These are phyloP conservation scores for Rostrohypoxylon terebratum DNA, from an alignment of 495 filamentous ascomycete species.

Conservation along the genomic window DNA sequence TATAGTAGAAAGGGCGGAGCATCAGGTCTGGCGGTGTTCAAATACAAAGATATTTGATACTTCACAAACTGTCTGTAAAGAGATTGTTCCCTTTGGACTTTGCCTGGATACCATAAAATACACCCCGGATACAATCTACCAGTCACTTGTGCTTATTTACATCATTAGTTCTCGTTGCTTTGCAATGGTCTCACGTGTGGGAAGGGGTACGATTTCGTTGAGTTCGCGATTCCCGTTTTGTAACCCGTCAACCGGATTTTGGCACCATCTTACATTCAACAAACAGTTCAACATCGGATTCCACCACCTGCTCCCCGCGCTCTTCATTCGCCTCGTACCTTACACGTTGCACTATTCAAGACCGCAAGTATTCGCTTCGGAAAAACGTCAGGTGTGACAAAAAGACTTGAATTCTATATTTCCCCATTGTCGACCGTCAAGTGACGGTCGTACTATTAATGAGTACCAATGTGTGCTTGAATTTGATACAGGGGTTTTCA, in stretches of 20 bases:
- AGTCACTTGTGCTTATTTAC: neutral
- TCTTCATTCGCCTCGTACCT: neutral
- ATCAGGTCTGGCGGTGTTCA: slow-evolving; percentile 21
- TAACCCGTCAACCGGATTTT: neutral
- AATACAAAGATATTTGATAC: neutral
- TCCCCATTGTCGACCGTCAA: neutral
- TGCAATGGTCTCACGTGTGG: neutral
- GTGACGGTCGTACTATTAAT: neutral
- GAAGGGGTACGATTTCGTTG: neutral
- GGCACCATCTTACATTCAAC: neutral
- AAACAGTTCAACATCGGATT: neutral
- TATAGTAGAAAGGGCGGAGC: slow-evolving; percentile 31
- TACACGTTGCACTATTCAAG: neutral
- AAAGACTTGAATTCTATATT: slow-evolving; percentile 1
- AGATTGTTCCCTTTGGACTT: too few species aligned
- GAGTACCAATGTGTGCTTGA: neutral
- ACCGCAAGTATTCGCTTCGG: neutral
- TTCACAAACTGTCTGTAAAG: too few species aligned
- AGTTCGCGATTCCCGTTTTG: neutral
- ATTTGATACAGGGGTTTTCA: neutral
- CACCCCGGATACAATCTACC: neutral
- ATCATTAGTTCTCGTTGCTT: neutral
- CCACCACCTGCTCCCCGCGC: neutral
- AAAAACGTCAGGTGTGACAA: neutral
- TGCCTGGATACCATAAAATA: too few species aligned